Percentiles rank a stretch among this genome's conserved stretches.
phyloP scores from a whole-genome alignment of 2,329 filamentous ascomycete species.

The Hypoxylon sp. region DNA sequence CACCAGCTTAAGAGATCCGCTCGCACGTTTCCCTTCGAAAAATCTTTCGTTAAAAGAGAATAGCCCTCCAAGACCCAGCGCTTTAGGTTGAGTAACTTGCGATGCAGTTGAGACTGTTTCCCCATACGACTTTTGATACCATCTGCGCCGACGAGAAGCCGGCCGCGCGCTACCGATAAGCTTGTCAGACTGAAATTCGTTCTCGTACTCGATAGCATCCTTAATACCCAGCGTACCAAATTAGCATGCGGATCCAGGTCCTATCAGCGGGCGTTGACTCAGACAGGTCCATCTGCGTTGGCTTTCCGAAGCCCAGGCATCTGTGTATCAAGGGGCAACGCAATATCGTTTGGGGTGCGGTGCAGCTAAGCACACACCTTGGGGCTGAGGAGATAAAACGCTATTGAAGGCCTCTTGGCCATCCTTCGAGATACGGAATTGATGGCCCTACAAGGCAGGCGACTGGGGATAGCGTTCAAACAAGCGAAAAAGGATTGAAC shows the following conservation, averaged over 20 bases:
- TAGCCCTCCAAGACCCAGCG: conserved; percentile 46
- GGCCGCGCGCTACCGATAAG: conserved; percentile 35
- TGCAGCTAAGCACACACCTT: conserved; percentile 33
- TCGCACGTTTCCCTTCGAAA: conserved; percentile 28
- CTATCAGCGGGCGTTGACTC: conserved; percentile 42
- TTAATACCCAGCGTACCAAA: conserved; percentile 37
- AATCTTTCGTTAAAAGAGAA: conserved; percentile 38
- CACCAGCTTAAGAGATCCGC: conserved; percentile 43
- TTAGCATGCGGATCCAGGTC: conserved; percentile 43
- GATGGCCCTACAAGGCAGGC: conserved; percentile 40
- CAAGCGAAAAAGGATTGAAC: conserved; percentile 43
- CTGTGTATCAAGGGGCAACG: conserved; percentile 41
- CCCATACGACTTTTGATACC: conserved; percentile 44
- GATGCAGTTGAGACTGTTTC: conserved; percentile 43
- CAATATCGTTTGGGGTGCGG: conserved; percentile 32
- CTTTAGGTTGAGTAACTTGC: conserved; percentile 43
- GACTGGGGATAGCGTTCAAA: conserved; percentile 41
- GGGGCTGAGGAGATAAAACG: conserved; percentile 39
- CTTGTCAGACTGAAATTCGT: conserved; percentile 41
- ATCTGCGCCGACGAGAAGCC: conserved; percentile 45
- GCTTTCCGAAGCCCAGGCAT: conserved; percentile 38
- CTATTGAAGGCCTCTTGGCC: conserved; percentile 37
- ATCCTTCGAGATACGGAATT: conserved; percentile 43
- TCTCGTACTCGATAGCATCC: conserved; percentile 44
- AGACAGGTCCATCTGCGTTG: conserved; percentile 27